Conservation (phyloP, 78 protist genomes). For the Monocercomonoides exilis region DNA sequence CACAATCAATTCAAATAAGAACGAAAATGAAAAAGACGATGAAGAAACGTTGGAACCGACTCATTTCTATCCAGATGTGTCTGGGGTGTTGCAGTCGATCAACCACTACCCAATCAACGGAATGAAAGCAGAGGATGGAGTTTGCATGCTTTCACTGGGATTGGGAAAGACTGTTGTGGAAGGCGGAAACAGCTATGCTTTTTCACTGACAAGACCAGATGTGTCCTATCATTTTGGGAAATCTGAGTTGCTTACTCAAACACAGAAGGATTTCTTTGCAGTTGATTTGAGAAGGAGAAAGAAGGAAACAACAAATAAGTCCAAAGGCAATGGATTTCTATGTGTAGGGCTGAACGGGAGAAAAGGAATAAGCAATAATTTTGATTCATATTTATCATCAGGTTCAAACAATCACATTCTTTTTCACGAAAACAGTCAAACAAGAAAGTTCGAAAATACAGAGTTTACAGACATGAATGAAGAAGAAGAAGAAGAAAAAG, state of each 20-base stretch:
- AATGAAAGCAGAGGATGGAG: background rate
- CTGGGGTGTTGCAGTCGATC: conserved; percentile 2
- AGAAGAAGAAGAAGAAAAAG: too few species aligned
- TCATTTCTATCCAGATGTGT: conserved; percentile 3
- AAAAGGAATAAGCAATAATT: too few species aligned
- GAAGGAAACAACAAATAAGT: too few species aligned
- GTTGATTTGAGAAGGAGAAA: background rate
- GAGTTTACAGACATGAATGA: too few species aligned
- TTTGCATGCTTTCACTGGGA: background rate
- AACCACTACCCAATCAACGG: conserved; percentile 8
- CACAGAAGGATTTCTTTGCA: conserved; percentile 15
- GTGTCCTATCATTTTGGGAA: background rate
- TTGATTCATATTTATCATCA: too few species aligned
- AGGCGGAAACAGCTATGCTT: background rate
- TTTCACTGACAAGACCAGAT: background rate
- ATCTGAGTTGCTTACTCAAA: background rate
- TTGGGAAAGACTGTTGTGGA: conserved; percentile 14
- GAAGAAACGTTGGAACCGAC: background rate
- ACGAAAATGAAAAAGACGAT: too few species aligned
- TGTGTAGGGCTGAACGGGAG: too few species aligned
- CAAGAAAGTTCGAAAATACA: too few species aligned
- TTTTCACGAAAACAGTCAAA: too few species aligned
- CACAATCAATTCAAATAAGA: too few species aligned
- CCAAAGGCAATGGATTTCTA: too few species aligned
- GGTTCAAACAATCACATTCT: too few species aligned